These are phyloP conservation scores for Nitzschia sp. DNA, from an alignment of 108 stramenopile species.

Conservation along the genomic window DNA sequence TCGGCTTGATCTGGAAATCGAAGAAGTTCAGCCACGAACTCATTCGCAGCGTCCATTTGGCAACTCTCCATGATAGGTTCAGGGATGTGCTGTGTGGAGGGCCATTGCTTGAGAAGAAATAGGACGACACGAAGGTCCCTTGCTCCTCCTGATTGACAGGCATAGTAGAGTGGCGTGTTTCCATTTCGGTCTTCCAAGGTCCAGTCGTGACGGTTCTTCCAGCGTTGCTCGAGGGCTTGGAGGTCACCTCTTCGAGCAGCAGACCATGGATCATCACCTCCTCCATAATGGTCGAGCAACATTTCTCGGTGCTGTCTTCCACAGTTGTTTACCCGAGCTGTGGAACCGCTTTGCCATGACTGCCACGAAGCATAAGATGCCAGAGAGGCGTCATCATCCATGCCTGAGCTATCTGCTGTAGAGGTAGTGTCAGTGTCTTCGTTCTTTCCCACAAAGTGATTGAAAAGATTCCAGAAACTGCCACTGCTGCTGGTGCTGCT, in stretches of 20 bases:
- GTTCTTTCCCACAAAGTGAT: neutral
- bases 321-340: constrained; percentile 12
- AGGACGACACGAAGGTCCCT: constrained; percentile 14
- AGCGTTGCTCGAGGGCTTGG: constrained; percentile 13
- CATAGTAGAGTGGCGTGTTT: constrained; percentile 26
- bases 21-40: constrained; percentile 5
- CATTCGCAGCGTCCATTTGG: constrained; percentile 19
- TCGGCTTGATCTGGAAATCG: constrained; percentile 7
- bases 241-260: constrained; percentile 27
- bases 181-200: constrained; percentile 19
- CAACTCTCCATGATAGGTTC: constrained; percentile 5
- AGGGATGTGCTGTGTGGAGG: constrained; percentile 1
- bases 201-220: constrained; percentile 26
- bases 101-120: constrained; percentile 19
- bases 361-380: constrained; percentile 3
- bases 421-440: constrained; percentile 3
- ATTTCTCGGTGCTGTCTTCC: neutral
- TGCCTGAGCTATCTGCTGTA: constrained; percentile 1
- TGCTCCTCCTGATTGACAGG: constrained; percentile 24
- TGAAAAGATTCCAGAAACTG: neutral
- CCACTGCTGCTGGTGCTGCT: neutral
- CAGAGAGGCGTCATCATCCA: constrained; percentile 3
- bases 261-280: constrained; percentile 25
- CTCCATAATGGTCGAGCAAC: constrained; percentile 16
- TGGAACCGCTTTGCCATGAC: constrained; percentile 6